phyloP scores from a whole-genome alignment of 1,139 yeast species.

The Suhomyces guaymorum region DNA sequence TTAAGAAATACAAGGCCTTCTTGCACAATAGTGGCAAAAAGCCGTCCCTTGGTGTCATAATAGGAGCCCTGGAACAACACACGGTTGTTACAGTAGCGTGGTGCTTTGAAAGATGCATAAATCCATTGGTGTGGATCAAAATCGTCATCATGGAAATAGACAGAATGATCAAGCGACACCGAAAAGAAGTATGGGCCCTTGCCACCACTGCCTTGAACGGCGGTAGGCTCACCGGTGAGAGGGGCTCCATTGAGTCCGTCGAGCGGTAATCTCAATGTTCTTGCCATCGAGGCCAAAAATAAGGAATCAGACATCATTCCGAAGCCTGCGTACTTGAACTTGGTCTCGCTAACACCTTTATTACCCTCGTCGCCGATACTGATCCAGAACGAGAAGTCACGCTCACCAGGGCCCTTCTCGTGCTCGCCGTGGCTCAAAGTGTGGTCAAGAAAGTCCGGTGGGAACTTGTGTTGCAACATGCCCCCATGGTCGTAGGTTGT shows the following conservation, averaged over 20 bases:
- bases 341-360: constrained; percentile 11
- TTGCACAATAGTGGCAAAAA: constrained; percentile 45
- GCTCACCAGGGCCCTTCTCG: constrained; percentile 29
- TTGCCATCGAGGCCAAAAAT: constrained; percentile 32
- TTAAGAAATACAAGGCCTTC: constrained; percentile 44
- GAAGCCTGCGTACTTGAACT: constrained; percentile 28
- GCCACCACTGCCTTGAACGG: constrained; percentile 18
- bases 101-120: constrained; percentile 35
- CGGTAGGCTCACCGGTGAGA: constrained; percentile 3
- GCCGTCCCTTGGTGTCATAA: constrained; percentile 35
- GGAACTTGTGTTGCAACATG: constrained; percentile 30
- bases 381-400: constrained; percentile 36
- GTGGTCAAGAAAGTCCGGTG: constrained; percentile 27
- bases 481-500: constrained; percentile 21
- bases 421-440: constrained; percentile 20
- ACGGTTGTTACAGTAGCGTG: constrained; percentile 42
- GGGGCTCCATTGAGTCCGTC: constrained; percentile 10
- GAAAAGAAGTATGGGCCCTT: constrained; percentile 35
- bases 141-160: constrained; percentile 45
- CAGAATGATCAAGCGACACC: constrained; percentile 45
- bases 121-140: constrained; percentile 46
- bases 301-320: constrained; percentile 39
- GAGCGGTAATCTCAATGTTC: constrained; percentile 27
- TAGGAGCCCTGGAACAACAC: constrained; percentile 38
- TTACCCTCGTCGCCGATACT: constrained; percentile 27